Evolutionary conservation across 805 yeast genomes (phyloP), one percentile per base, ranked within the genome.

Genomic region (Ogataea nonfermentans): DNA sequence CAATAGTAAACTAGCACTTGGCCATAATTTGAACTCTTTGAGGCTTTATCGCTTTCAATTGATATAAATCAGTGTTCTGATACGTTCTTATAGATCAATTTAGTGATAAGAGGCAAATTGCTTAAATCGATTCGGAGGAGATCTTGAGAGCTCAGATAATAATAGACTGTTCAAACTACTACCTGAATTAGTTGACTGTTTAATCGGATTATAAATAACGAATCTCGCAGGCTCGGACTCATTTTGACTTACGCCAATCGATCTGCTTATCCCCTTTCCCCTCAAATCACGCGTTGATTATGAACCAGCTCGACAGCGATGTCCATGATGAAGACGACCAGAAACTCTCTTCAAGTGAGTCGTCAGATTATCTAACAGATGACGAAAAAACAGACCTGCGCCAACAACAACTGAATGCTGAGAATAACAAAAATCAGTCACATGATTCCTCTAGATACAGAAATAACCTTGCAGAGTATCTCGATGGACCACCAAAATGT

Each of bases 401-500:
- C 6, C 40, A 41, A 24, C 40, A 26, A n/a, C 32, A 14, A 1
- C 32, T 35, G 9, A 26, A 13, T n/a, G 31, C 29, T 24, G 43
- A 26, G 25, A 25, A 22, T 6, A 26, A 14, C 19, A 19, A 15
- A 13, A 12, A 24, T 11, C 15, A 35, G 20, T 31, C 33, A 0
- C 40, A 42, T 16, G 56, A 49, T 29, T 47, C 63, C 1, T 46
- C 61, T 11, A 43, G 52, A 15, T 44, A 38, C 16, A 51, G 44
- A 16, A 23, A 33, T 13, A 61, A 57, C 40, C 27, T 50, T 19
- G 40, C 39, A 11, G 35, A 37, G 4, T 35, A 52, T 9, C 41
- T 63, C 11, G 61, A 57, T 3, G 37, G 53, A 3, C 47, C 52
- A 12, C 66, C 64, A 5, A 44, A 44, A 8, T 66, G 68, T 32